Conservation (phyloP, 768 basidiomycete species). For the Pleurotus ostreatus region DNA sequence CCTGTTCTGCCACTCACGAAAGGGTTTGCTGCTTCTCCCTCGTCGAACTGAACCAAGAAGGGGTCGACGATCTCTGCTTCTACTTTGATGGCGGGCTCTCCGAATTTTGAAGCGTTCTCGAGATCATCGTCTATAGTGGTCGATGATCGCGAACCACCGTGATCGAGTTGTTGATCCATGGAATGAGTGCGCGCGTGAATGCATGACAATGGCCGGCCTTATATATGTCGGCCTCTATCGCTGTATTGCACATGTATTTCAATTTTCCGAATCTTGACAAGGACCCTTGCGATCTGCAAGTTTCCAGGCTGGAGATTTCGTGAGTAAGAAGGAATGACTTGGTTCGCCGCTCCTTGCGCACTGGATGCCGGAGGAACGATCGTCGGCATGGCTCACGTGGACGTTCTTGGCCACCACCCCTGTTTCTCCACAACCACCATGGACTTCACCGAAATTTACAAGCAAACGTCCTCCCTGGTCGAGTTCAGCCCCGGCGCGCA, state of each 20-base stretch:
- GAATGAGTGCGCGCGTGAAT: neutral
- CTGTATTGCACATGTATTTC: neutral
- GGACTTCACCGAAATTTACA: slow-evolving; percentile 89
- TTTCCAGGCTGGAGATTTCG: neutral
- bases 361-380: too few species aligned
- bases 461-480: slow-evolving; percentile 66
- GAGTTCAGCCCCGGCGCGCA: slow-evolving; percentile 84
- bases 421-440: slow-evolving; percentile 28
- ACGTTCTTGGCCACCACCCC: neutral
- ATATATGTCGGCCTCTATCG: neutral
- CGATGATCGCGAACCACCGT: slow-evolving; percentile 1
- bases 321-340: slow-evolving; percentile 4
- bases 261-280: neutral
- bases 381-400: too few species aligned
- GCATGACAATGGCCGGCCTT: neutral
- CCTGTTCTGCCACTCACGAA: slow-evolving; percentile 26
- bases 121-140: slow-evolving; percentile 13
- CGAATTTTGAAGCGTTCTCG: neutral
- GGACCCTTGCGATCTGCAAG: neutral
- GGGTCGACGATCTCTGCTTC: slow-evolving; percentile 19
- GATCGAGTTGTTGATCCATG: neutral
- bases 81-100: slow-evolving; percentile 1
- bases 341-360: neutral
- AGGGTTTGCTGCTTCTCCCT: slow-evolving; percentile 42
- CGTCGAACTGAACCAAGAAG: slow-evolving; percentile 31